Conservation (phyloP, 2,329 filamentous ascomycete genomes). For the Nigrospora oryzae region DNA sequence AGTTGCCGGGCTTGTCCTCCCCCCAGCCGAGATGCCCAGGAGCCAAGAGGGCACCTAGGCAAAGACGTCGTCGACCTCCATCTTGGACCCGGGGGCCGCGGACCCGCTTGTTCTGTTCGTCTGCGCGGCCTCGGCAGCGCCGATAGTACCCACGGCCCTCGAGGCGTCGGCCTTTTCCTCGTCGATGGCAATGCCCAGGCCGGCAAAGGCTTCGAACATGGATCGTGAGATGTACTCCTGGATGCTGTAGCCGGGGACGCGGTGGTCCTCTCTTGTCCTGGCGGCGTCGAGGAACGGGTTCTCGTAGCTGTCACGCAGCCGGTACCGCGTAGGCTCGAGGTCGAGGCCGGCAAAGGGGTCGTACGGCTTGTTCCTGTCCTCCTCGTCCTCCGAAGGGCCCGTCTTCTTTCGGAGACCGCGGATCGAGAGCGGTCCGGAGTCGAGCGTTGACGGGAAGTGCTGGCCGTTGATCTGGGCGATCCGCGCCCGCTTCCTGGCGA, state of each 20-base stretch:
- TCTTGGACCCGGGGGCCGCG: slow-evolving; percentile 21
- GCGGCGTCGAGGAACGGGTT: slow-evolving; percentile 65
- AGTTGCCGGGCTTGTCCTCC: too few species aligned
- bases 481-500: slow-evolving; percentile 67
- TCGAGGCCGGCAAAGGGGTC: slow-evolving; percentile 78
- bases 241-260: slow-evolving; percentile 76
- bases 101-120: slow-evolving; percentile 17
- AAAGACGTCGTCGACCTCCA: slow-evolving; percentile 42
- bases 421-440: slow-evolving; percentile 46
- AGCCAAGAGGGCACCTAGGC: background rate
- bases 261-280: slow-evolving; percentile 55
- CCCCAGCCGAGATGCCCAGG: too few species aligned
- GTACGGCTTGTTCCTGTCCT: slow-evolving; percentile 65
- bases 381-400: slow-evolving; percentile 37
- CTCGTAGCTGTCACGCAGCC: slow-evolving; percentile 60
- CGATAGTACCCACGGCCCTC: slow-evolving; percentile 21
- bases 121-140: slow-evolving; percentile 25
- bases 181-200: slow-evolving; percentile 76
- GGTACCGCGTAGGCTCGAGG: slow-evolving; percentile 58
- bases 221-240: slow-evolving; percentile 74
- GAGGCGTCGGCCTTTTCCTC: slow-evolving; percentile 55
- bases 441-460: slow-evolving; percentile 16
- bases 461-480: slow-evolving; percentile 35
- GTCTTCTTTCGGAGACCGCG: slow-evolving; percentile 67
- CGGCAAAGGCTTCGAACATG: slow-evolving; percentile 83